These are phyloP conservation scores for Macrolepiota dolichaula DNA, from an alignment of 768 basidiomycete species.

Conservation along the genomic window DNA sequence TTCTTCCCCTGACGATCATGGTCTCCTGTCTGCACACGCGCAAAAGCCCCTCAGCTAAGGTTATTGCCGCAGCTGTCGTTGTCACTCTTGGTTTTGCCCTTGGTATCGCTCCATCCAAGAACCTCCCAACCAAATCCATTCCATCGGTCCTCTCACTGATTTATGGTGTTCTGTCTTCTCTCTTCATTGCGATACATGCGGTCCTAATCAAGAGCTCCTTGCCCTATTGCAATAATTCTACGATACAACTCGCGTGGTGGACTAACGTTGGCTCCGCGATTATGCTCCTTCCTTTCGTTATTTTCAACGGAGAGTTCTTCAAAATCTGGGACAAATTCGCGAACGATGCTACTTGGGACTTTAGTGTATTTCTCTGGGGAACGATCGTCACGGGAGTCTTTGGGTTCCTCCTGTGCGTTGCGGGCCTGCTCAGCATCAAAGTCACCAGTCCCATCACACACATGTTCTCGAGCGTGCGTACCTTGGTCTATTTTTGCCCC, in stretches of 20 bases:
- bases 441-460: constrained; percentile 82
- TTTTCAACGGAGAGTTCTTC: constrained; percentile 51
- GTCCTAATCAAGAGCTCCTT: constrained; percentile 73
- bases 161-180: constrained; percentile 68
- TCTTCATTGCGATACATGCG: constrained; percentile 74
- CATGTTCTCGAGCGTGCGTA: constrained; percentile 76
- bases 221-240: constrained; percentile 64
- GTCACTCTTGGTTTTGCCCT: constrained; percentile 78
- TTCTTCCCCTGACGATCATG: constrained; percentile 77
- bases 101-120: constrained; percentile 60
- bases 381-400: constrained; percentile 70
- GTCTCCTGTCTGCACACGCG: constrained; percentile 62
- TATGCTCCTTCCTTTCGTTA: constrained; percentile 59
- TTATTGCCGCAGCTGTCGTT: constrained; percentile 54
- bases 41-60: constrained; percentile 47
- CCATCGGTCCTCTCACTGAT: constrained; percentile 58
- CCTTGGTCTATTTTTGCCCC: constrained; percentile 2
- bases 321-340: constrained; percentile 36
- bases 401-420: constrained; percentile 78
- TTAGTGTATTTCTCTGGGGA: constrained; percentile 58
- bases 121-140: constrained; percentile 34
- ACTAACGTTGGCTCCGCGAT: constrained; percentile 68
- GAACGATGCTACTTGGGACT: constrained; percentile 40
- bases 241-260: constrained; percentile 77
- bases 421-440: constrained; percentile 77